phyloP scores from a whole-genome alignment of 768 basidiomycete species.

The Rubroboletus satanas region DNA sequence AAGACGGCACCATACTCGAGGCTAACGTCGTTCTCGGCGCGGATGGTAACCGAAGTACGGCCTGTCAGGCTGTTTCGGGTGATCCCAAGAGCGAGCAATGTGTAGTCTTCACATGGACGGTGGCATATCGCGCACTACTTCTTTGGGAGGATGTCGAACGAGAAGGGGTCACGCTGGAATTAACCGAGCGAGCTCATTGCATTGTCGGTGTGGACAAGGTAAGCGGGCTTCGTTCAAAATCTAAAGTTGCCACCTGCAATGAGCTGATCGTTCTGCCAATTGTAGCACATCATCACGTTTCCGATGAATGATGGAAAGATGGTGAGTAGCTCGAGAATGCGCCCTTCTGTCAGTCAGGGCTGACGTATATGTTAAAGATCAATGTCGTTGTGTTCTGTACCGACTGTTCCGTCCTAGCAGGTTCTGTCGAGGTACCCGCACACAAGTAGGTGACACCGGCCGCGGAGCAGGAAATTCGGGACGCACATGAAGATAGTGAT shows the following conservation, averaged over 20 bases:
- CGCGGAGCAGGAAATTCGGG: slow-evolving; percentile 41
- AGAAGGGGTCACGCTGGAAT: slow-evolving; percentile 41
- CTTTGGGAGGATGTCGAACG: slow-evolving; percentile 36
- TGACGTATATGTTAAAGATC: slow-evolving; percentile 27
- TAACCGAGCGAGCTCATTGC: slow-evolving; percentile 35
- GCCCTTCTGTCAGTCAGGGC: background rate
- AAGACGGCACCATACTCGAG: slow-evolving; percentile 45
- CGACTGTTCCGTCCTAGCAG: slow-evolving; percentile 27
- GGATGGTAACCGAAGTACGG: slow-evolving; percentile 35
- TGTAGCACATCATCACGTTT: slow-evolving; percentile 51
- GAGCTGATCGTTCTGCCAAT: background rate
- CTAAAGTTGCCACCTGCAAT: background rate
- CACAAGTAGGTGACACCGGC: slow-evolving; percentile 42
- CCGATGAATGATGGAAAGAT: slow-evolving; percentile 42
- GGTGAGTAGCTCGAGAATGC: slow-evolving; percentile 28
- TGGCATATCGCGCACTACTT: slow-evolving; percentile 49
- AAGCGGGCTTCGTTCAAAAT: background rate
- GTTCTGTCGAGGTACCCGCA: slow-evolving; percentile 25
- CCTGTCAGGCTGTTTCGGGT: slow-evolving; percentile 38
- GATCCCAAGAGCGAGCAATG: slow-evolving; percentile 16
- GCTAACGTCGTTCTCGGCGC: slow-evolving; percentile 47
- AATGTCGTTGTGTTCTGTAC: slow-evolving; percentile 47
- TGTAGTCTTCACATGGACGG: slow-evolving; percentile 43
- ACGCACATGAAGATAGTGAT: slow-evolving; percentile 44
- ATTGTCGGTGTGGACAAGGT: slow-evolving; percentile 48